Percentiles rank a stretch among this genome's conserved stretches.
These are phyloP conservation scores for Sporothrix brasiliensis DNA, from an alignment of 2,329 filamentous ascomycete genomes.

Conservation along the genomic window DNA sequence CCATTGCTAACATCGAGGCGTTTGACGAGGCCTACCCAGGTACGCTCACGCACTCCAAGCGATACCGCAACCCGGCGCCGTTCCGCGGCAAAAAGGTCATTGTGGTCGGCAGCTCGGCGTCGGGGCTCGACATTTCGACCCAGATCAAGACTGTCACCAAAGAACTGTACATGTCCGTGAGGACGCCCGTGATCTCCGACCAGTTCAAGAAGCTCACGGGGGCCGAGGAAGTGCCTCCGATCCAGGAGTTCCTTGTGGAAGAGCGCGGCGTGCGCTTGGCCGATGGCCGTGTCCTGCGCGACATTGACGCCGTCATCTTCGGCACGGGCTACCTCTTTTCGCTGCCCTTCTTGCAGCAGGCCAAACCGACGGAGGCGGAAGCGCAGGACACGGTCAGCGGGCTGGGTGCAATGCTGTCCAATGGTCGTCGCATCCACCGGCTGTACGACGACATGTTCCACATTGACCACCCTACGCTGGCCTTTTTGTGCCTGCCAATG, in stretches of 20 bases:
- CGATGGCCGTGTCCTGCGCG: conserved; percentile 64
- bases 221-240: conserved; percentile 59
- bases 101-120: conserved; percentile 82
- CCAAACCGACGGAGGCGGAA: background rate
- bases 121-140: conserved; percentile 77
- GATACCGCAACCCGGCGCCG: conserved; percentile 67
- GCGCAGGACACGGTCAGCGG: conserved; percentile 39
- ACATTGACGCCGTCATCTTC: conserved; percentile 78
- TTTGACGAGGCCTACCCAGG: conserved; percentile 64
- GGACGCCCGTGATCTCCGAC: conserved; percentile 52
- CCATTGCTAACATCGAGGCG: conserved; percentile 59
- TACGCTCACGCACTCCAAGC: conserved; percentile 74
- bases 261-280: conserved; percentile 65
- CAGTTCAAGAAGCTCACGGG: conserved; percentile 49
- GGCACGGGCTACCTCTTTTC: conserved; percentile 89
- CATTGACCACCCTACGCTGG: conserved; percentile 73
- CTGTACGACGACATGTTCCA: conserved; percentile 81
- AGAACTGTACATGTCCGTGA: conserved; percentile 68
- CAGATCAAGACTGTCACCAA: conserved; percentile 69
- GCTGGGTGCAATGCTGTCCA: conserved; percentile 57
- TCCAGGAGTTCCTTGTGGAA: conserved; percentile 58
- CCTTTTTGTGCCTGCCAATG: conserved; percentile 74
- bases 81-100: conserved; percentile 74
- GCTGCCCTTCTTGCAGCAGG: conserved; percentile 67
- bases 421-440: conserved; percentile 69